phyloP scores from a whole-genome alignment of 2,329 filamentous ascomycete species.

The Fusarium cicatricum region DNA sequence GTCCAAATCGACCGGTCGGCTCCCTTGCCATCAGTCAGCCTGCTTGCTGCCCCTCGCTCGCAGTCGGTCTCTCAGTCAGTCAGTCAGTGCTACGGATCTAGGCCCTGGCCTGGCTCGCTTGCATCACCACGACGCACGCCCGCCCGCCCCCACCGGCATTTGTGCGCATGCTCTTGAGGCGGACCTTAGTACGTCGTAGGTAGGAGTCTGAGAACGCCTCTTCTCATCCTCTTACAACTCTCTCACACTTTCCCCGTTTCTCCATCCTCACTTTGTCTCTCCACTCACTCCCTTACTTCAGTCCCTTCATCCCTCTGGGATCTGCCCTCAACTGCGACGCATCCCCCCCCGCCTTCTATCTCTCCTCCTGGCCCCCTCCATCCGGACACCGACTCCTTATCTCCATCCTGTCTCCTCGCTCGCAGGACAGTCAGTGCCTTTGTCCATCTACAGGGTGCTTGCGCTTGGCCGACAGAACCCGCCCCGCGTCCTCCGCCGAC shows the following conservation, averaged over 20 bases:
- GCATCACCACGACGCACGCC: conserved; percentile 43
- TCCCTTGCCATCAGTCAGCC: conserved; percentile 5
- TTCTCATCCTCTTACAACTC: conserved; percentile 37
- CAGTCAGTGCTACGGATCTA: conserved; percentile 41
- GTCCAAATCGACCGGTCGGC: neutral
- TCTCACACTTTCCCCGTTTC: conserved; percentile 29
- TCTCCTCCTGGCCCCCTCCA: conserved; percentile 14
- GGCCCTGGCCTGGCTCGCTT: conserved; percentile 43
- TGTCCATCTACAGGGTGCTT: conserved; percentile 21
- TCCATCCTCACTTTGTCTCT: conserved; percentile 28
- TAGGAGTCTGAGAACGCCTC: conserved; percentile 37
- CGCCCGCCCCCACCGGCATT: conserved; percentile 42
- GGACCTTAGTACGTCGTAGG: conserved; percentile 27
- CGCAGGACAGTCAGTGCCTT: conserved; percentile 16
- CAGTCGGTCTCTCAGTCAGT: no score
- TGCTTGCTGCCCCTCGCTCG: conserved; percentile 17
- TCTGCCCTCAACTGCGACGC: conserved; percentile 29
- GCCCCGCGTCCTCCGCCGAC: conserved; percentile 28
- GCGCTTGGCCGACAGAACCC: conserved; percentile 36
- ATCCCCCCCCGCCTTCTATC: conserved; percentile 8
- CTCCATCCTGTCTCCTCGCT: conserved; percentile 27
- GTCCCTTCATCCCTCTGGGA: conserved; percentile 27
- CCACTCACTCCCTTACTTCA: conserved; percentile 25
- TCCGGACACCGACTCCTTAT: conserved; percentile 31
- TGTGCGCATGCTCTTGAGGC: conserved; percentile 35